Evolutionary conservation across 83 land plant genomes (phyloP), one percentile per base, ranked within the genome.

Genomic region (Diphasiastrum complanatum): DNA sequence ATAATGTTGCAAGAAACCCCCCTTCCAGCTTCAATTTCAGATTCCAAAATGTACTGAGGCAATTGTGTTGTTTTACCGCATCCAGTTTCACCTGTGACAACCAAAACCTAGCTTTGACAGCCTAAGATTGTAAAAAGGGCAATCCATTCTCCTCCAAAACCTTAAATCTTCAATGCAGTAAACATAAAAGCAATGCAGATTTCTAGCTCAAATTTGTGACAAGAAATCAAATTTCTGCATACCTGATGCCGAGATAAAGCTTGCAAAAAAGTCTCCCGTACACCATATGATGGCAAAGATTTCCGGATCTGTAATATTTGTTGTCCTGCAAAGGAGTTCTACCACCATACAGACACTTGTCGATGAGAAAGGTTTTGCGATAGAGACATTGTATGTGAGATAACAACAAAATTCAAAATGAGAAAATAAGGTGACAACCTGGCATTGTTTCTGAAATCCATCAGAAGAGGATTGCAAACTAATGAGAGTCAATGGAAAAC

Each of bases 1-100:
- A 89, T 86, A 63, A 89, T 86, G 75, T 66, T 89, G 63, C 92
- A 86, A 51, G 79, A 75, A 61, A 82, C 87, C 38, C 92, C 96
- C 38, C 96, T 77, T 12, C 91, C 88, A 73, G 87, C 83, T 61
- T 83, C 91, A 30, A 89, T 83, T 48, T 86, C 92, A 33, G 87
- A 76, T 66, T 89, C 96, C 33, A 89, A 52, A 38, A 89, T 67
- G 66, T 79, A 89, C 63, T 89, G 92, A 28, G 96, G 96, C 65
- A 89, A 81, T 61, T 89, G 96, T 16, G 96, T 89, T 33, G 96
- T 89, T 69, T 89, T 89, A 12, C 96, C 96, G 76, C 92, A 89
- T 43, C 96, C 92, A 58, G 96, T 89, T 64, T 89, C 92, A 19
- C 92, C 92, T 24, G 96, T 86, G 57, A 86, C 70, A 10, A 89